Percentiles rank a stretch among this genome's conserved stretches.
Evolutionary conservation across 2,329 filamentous ascomycete species (phyloP).

Genomic region (Aspergillus caelatus): DNA sequence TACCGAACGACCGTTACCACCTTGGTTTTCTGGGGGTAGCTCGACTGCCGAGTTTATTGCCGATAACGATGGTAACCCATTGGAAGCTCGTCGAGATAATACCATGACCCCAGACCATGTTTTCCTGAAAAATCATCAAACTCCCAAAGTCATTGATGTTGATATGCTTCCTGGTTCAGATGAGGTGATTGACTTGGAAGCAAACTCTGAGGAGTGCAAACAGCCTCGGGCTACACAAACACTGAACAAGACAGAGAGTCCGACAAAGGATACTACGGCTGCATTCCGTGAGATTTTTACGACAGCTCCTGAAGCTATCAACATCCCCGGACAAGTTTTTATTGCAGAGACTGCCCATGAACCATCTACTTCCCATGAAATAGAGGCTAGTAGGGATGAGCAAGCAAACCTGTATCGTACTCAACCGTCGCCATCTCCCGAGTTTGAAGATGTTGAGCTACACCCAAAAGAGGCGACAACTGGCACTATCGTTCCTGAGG

Average conservation of each 20-base stretch:
- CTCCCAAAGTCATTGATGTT: constrained; percentile 44
- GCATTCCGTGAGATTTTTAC: background rate
- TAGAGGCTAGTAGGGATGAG: constrained; percentile 16
- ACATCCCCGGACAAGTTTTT: background rate
- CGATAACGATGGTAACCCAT: constrained; percentile 29
- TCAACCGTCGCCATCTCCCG: constrained; percentile 38
- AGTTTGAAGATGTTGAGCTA: constrained; percentile 26
- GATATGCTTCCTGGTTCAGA: constrained; percentile 35
- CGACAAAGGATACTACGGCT: background rate
- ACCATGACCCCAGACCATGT: constrained; percentile 25
- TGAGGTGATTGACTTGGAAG: constrained; percentile 36
- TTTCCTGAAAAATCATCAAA: constrained; percentile 34
- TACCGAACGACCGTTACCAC: constrained; percentile 42
- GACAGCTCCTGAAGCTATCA: background rate
- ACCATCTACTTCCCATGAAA: constrained; percentile 14
- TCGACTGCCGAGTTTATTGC: constrained; percentile 35
- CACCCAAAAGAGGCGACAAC: constrained; percentile 21
- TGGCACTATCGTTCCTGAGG: constrained; percentile 26
- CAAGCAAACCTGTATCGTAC: constrained; percentile 10
- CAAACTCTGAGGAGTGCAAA: constrained; percentile 17
- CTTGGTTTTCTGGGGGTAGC: constrained; percentile 49
- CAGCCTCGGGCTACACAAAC: background rate
- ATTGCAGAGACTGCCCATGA: background rate
- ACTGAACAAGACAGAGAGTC: background rate
- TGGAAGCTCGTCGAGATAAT: constrained; percentile 27